A percentile compares a stretch with the other conserved stretches of the same genome.
Evolutionary conservation across 352 stramenopile genomes (phyloP).

Genomic region (Globisporangium cylindrosporum): DNA sequence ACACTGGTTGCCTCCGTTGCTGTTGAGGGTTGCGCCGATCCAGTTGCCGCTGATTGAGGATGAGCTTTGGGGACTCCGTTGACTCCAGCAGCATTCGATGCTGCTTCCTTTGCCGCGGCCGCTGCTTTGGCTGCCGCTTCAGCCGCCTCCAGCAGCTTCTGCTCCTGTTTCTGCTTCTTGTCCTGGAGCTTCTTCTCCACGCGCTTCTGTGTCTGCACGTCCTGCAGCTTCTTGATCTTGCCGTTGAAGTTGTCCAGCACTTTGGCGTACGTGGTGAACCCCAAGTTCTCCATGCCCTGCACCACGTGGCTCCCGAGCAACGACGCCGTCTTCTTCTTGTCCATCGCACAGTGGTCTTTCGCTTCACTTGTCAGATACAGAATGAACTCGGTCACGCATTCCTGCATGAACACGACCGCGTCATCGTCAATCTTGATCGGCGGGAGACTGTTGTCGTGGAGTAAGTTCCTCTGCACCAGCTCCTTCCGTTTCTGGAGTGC

Average conservation of each 20-base stretch:
- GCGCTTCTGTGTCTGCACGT: constrained; percentile 56
- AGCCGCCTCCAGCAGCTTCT: constrained; percentile 24
- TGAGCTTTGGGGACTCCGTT: neutral
- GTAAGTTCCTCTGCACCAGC: neutral
- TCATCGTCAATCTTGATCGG: constrained; percentile 78
- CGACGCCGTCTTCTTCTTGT: constrained; percentile 63
- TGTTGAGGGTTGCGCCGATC: neutral
- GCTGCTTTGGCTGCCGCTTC: constrained; percentile 6
- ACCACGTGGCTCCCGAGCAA: constrained; percentile 65
- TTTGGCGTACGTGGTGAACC: constrained; percentile 61
- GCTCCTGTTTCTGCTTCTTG: constrained; percentile 27
- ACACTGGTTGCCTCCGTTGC: neutral
- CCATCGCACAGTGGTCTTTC: constrained; percentile 54
- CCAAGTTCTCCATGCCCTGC: constrained; percentile 64
- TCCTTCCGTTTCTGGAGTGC: constrained; percentile 8
- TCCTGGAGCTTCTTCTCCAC: constrained; percentile 45
- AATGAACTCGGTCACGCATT: constrained; percentile 84
- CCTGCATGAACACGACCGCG: constrained; percentile 75
- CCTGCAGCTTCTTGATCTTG: constrained; percentile 66
- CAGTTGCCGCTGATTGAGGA: neutral
- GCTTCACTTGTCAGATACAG: constrained; percentile 81
- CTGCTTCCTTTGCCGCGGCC: neutral
- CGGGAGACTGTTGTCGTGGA: constrained; percentile 7
- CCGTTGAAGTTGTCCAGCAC: constrained; percentile 62
- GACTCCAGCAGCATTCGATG: neutral